These are phyloP conservation scores for Phytophthora pseudosyringae DNA, from an alignment of 352 stramenopile species.

Conservation along the genomic window DNA sequence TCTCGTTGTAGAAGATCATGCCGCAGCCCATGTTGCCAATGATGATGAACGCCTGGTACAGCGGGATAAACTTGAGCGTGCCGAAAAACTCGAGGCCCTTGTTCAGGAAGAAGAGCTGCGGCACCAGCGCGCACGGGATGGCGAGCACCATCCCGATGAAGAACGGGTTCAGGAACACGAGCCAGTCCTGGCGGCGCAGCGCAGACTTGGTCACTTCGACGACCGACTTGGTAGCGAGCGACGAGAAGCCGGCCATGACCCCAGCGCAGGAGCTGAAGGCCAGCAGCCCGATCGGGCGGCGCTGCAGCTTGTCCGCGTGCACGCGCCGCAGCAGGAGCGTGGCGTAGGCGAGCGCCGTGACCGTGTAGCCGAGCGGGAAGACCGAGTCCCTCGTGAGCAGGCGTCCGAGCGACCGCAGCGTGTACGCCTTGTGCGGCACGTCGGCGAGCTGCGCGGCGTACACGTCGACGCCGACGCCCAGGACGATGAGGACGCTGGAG, in stretches of 20 bases:
- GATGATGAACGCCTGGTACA: slow-evolving; percentile 88
- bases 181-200: slow-evolving; percentile 41
- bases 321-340: slow-evolving; percentile 64
- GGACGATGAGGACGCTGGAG: slow-evolving; percentile 68
- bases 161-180: slow-evolving; percentile 70
- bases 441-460: slow-evolving; percentile 57
- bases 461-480: slow-evolving; percentile 68
- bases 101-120: slow-evolving; percentile 83
- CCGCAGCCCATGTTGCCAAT: slow-evolving; percentile 77
- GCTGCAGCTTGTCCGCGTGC: slow-evolving; percentile 57
- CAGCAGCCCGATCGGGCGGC: slow-evolving; percentile 57
- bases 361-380: slow-evolving; percentile 60
- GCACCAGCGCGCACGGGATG: slow-evolving; percentile 64
- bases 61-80: slow-evolving; percentile 81
- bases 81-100: slow-evolving; percentile 80
- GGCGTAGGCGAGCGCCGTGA: slow-evolving; percentile 55
- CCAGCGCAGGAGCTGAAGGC: slow-evolving; percentile 77
- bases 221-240: slow-evolving; percentile 76
- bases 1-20: slow-evolving; percentile 85
- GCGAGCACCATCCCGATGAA: slow-evolving; percentile 66
- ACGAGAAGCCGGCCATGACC: slow-evolving; percentile 82
- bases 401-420: slow-evolving; percentile 52
- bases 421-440: slow-evolving; percentile 58
- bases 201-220: slow-evolving; percentile 69
- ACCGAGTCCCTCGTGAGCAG: slow-evolving; percentile 65